Evolutionary conservation across 192 early-diverging fungal species (phyloP).

Genomic region (Gonapodya sp.): DNA sequence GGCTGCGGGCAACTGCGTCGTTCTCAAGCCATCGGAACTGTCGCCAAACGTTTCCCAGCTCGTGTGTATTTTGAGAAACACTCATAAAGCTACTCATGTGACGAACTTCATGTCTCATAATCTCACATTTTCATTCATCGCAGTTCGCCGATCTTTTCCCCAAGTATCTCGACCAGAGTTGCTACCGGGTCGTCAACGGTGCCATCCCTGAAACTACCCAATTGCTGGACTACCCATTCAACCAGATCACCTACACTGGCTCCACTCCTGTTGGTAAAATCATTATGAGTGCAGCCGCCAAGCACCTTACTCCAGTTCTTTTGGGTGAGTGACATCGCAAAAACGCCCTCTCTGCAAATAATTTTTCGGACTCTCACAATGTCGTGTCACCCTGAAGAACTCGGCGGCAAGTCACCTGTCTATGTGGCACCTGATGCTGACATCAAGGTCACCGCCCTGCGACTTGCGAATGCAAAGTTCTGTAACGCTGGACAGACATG

Average conservation of each 20-base stretch:
- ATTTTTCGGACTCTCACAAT: neutral
- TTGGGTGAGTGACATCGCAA: slow-evolving; percentile 25
- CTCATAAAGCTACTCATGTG: neutral
- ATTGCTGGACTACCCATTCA: slow-evolving; percentile 66
- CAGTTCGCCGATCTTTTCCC: slow-evolving; percentile 54
- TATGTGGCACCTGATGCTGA: slow-evolving; percentile 45
- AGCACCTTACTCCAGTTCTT: slow-evolving; percentile 74
- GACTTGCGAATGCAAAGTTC: slow-evolving; percentile 71
- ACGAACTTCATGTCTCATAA: neutral
- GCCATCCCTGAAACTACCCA: slow-evolving; percentile 59
- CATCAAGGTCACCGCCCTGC: slow-evolving; percentile 51
- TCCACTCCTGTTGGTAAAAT: slow-evolving; percentile 68
- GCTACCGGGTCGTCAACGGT: slow-evolving; percentile 58
- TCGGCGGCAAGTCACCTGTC: slow-evolving; percentile 71
- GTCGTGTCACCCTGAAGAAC: slow-evolving; percentile 38
- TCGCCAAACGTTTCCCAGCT: slow-evolving; percentile 50
- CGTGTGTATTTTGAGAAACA: no score
- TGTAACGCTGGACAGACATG: slow-evolving; percentile 79
- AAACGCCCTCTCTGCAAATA: no score
- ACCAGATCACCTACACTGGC: slow-evolving; percentile 93
- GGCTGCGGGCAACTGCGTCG: slow-evolving; percentile 79
- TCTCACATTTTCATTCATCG: slow-evolving; percentile 22
- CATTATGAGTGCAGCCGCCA: slow-evolving; percentile 73
- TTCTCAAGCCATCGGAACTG: slow-evolving; percentile 81
- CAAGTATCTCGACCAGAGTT: slow-evolving; percentile 56